phyloP scores from a whole-genome alignment of 257 asterid species.

The Mitragyna speciosa region DNA sequence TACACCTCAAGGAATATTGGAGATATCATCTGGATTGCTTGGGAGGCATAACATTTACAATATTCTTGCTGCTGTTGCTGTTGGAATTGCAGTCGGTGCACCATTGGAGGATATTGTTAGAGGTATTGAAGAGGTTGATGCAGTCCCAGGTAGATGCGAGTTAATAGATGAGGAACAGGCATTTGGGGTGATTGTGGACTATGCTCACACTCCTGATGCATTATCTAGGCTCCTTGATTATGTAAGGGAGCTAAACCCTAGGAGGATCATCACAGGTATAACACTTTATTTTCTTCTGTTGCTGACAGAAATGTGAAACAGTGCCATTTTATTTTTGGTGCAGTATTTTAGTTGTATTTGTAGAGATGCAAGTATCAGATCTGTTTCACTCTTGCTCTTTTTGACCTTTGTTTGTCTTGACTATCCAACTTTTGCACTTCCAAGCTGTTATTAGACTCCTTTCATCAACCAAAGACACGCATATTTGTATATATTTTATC shows the following conservation, averaged over 20 bases:
- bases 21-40: slow-evolving; percentile 86
- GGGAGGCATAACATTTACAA: slow-evolving; percentile 90
- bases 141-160: slow-evolving; percentile 94
- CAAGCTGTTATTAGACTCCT: neutral
- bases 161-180: slow-evolving; percentile 97
- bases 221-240: slow-evolving; percentile 82
- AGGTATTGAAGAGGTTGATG: slow-evolving; percentile 97
- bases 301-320: neutral
- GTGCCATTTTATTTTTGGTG: neutral
- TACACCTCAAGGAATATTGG: slow-evolving; percentile 88
- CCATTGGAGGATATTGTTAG: slow-evolving; percentile 95
- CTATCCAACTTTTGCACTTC: neutral
- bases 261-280: slow-evolving; percentile 83
- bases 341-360: neutral
- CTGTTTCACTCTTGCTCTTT: neutral
- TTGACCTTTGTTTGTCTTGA: neutral
- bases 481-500: neutral
- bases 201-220: slow-evolving; percentile 82
- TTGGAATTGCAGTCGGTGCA: slow-evolving; percentile 94
- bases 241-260: slow-evolving; percentile 79
- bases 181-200: slow-evolving; percentile 85
- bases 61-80: slow-evolving; percentile 85
- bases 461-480: neutral
- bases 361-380: neutral
- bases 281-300: neutral